These are phyloP conservation scores for Tolypocladium guangdongense DNA, from an alignment of 2,329 filamentous ascomycete genomes.

Conservation along the genomic window DNA sequence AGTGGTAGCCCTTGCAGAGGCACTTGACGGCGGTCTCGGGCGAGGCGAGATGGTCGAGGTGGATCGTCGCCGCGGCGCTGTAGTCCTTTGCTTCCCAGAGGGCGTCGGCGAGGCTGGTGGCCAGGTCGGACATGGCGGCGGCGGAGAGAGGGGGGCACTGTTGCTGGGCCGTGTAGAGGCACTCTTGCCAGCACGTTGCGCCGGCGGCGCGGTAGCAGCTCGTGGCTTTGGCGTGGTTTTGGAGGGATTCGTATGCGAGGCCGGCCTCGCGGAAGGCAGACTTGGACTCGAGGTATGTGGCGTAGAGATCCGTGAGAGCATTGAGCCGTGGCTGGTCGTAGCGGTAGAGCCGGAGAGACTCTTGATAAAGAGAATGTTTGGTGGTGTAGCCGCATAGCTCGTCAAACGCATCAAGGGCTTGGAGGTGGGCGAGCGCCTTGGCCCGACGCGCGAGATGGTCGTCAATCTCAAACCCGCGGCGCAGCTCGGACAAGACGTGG, in stretches of 20 bases:
- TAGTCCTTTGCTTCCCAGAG: constrained; percentile 80
- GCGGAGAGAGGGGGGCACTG: constrained; percentile 48
- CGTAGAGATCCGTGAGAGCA: constrained; percentile 67
- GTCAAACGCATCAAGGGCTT: constrained; percentile 61
- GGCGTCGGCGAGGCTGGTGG: constrained; percentile 64
- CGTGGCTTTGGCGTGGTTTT: constrained; percentile 62
- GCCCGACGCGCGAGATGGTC: constrained; percentile 66
- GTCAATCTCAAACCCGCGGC: constrained; percentile 76
- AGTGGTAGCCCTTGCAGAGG: constrained; percentile 79
- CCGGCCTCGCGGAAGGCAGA: constrained; percentile 81
- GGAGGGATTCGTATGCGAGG: constrained; percentile 79
- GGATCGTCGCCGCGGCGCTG: constrained; percentile 64
- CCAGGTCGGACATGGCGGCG: constrained; percentile 54
- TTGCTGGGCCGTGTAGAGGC: constrained; percentile 66
- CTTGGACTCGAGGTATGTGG: constrained; percentile 60
- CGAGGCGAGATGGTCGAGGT: constrained; percentile 70
- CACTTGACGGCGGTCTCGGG: constrained; percentile 59
- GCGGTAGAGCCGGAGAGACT: constrained; percentile 70
- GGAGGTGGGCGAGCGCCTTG: constrained; percentile 71
- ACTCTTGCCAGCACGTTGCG: constrained; percentile 74
- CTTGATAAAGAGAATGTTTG: constrained; percentile 69
- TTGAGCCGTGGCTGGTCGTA: constrained; percentile 61
- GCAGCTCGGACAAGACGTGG: constrained; percentile 58
- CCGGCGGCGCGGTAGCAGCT: constrained; percentile 76
- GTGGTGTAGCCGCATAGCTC: constrained; percentile 69